Conservation (phyloP, 352 stramenopile species). For the Hyaloperonospora arabidopsidis region DNA sequence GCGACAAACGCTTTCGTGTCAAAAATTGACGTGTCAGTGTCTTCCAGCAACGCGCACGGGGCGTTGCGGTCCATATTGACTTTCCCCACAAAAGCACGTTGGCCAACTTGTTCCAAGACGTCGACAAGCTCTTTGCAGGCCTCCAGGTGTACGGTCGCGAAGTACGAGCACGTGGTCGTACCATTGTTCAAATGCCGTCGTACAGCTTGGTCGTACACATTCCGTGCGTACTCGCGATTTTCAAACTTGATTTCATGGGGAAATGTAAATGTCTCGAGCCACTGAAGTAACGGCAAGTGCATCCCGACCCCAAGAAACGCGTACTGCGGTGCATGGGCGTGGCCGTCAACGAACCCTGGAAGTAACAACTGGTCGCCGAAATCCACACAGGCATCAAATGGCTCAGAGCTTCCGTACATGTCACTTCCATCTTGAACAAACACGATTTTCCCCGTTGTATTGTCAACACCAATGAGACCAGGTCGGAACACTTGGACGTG, state of each 20-base stretch:
- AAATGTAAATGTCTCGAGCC: conserved; percentile 93
- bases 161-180: conserved; percentile 93
- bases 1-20: conserved; percentile 85
- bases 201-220: conserved; percentile 87
- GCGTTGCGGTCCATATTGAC: conserved; percentile 94
- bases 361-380: conserved; percentile 76
- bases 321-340: conserved; percentile 92
- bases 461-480: conserved; percentile 34
- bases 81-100: conserved; percentile 90
- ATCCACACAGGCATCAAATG: conserved; percentile 56
- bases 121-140: conserved; percentile 1
- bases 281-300: conserved; percentile 89
- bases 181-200: conserved; percentile 78
- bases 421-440: conserved; percentile 15
- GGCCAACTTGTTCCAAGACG: conserved; percentile 42
- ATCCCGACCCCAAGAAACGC: conserved; percentile 90
- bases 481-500: conserved; percentile 38
- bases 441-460: conserved; percentile 16
- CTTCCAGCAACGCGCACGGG: conserved; percentile 74
- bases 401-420: conserved; percentile 21
- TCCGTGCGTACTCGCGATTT: conserved; percentile 46
- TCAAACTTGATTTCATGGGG: conserved; percentile 84
- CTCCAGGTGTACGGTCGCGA: conserved; percentile 84
- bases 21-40: conserved; percentile 72
- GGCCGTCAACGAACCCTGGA: conserved; percentile 90